Evolutionary conservation across 306 rosid species (phyloP), one percentile per base, ranked within the genome.

Genomic region (Vicia villosa): DNA sequence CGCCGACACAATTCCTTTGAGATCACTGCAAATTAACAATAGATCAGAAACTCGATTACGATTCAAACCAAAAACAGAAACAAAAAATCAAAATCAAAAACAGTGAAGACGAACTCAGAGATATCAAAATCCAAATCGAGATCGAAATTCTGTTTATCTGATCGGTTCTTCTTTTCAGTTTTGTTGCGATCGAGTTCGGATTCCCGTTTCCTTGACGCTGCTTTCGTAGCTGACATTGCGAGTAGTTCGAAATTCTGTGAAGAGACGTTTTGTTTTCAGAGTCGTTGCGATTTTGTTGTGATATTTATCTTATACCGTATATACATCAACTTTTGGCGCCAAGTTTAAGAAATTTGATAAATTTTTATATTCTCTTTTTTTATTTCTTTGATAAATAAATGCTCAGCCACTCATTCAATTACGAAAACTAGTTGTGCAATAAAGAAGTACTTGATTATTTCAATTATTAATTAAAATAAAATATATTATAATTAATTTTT

Each of bases 1-100:
- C 60, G 97, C 96, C 28, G 96, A 85, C 77, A 93, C 80, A 57
- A 93, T 78, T 50, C 97, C 97, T 75, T 90, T 86, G 71, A 93
- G 78, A 59, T 93, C 95, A 74, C 97, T 93, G 82, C 63, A 83
- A 11, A 72, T 67, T 80, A 3, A 30, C 22, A 66, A 43, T 58
- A 15, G 5, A 3, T 0, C 46, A 15, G 21, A 71, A 52, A 56
- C 9, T 47, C 51, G 19, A 42, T 40, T 17, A 76, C 47, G 50
- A 63, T 50, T 42, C 66, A 61, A 60, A 49, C 38, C 16, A 19
- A 3, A 34, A 74, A 0, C 2, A 8, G 4, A 47, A 2, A 32
- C 8, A 0, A 3, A 10, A n/a, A 49, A 9, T 3, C 10, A 26
- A 60, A 7, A 34, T 34, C 55, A 47, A 47, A 47, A 24, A 22